Evolutionary conservation across 768 basidiomycete genomes (phyloP), one percentile per base, ranked within the genome.

Genomic region (Lentinus brumalis): DNA sequence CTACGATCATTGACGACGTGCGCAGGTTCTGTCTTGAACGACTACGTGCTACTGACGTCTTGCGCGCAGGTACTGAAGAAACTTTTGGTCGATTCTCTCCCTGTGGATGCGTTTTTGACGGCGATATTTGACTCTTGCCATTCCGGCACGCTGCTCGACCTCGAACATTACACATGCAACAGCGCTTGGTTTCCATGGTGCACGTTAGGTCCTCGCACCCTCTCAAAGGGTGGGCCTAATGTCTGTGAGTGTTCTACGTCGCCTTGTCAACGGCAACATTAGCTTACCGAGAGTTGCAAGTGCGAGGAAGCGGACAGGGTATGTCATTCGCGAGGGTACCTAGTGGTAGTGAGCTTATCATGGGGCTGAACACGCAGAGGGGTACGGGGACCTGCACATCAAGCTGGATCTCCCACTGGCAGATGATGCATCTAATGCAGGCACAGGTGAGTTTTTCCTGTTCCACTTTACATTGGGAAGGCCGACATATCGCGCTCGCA

Each of bases 111-210:
- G 11, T 62, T 60, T 30, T 39, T 69, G 16, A 69, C 58, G 66
- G 66, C 62, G 8, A 61, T 67, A 51, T 39, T 66, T 11, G 68
- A 69, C 40, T 49, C 68, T 1, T 69, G 68, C 41, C 62, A 67
- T 53, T 67, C 66, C 0, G 67, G 68, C 3, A 59, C 66, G 0
- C 30, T 69, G 14, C 55, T 69, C 0, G 66, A 63, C 35, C 51
- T 69, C 47, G 50, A 52, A n/a, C 63, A 67, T 32, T 66, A 68
- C 46, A 38, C 42, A 1, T 66, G 66, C 26, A 61, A 65, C 62
- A 52, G 47, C 8, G 55, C 52, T 5, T 44, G 42, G 42, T 16
- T 21, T 16, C 42, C 15, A 7, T 44, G 42, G 35, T 35, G 35
- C 35, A 35, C 6, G 7, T 2, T 6, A 11, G 35, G 35, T 11